Percentiles rank a stretch among this genome's conserved stretches.
Evolutionary conservation across 352 stramenopile species (phyloP).

Genomic region (Globisporangium carolinianum): DNA sequence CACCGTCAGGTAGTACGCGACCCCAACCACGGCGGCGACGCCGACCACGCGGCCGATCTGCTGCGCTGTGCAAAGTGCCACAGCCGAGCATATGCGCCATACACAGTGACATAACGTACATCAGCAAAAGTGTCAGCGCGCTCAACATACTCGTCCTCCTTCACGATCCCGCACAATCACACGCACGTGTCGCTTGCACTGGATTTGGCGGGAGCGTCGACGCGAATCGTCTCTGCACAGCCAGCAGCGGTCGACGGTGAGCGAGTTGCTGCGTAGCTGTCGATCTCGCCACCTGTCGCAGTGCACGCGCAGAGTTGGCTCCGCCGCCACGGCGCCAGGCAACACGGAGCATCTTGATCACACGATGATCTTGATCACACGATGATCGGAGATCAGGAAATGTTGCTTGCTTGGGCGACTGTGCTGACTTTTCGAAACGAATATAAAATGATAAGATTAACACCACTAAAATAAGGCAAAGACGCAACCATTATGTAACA

Average conservation of each 20-base stretch:
- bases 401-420: too few species aligned
- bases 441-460: too few species aligned
- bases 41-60: constrained; percentile 17
- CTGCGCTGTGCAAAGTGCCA: constrained; percentile 2
- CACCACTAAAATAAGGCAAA: too few species aligned
- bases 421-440: too few species aligned
- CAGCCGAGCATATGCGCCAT: too few species aligned
- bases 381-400: too few species aligned
- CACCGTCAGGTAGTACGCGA: constrained; percentile 46
- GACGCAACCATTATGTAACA: too few species aligned
- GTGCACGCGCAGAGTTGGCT: background rate
- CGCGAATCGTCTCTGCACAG: constrained; percentile 2
- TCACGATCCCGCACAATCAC: background rate
- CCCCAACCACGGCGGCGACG: constrained; percentile 23
- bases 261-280: background rate
- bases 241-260: background rate
- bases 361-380: too few species aligned
- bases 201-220: background rate
- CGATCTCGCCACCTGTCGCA: background rate
- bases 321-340: background rate
- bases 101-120: background rate
- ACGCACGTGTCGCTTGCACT: constrained; percentile 5
- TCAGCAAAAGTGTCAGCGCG: background rate
- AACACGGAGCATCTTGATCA: background rate
- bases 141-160: too few species aligned